A percentile compares a stretch with the other conserved stretches of the same genome.
Conservation (phyloP, 148 eudicot species). For the Dianthus caryophyllus region DNA sequence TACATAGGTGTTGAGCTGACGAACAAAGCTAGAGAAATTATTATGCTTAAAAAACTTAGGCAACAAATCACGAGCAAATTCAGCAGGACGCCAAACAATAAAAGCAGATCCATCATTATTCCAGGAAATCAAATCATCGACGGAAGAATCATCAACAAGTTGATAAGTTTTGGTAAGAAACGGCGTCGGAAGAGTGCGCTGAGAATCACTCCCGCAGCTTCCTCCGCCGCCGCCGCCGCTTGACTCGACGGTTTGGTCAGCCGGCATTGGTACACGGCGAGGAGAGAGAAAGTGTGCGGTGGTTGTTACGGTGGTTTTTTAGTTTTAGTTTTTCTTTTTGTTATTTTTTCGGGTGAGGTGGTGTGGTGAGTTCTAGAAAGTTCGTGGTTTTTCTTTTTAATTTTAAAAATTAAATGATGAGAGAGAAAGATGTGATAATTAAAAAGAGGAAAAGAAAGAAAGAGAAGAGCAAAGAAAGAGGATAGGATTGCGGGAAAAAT, state of each 20-base stretch:
- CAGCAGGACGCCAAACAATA: conserved; percentile 83
- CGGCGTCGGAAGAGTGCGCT: conserved; percentile 68
- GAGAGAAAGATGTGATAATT: not conserved
- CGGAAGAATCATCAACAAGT: conserved; percentile 62
- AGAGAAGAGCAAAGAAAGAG: not conserved
- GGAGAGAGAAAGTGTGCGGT: not conserved
- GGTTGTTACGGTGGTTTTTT: too few species aligned
- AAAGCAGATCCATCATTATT: conserved; percentile 72
- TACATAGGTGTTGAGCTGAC: conserved; percentile 85
- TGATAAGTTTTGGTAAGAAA: conserved; percentile 76
- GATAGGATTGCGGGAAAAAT: conserved; percentile 8
- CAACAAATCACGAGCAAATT: conserved; percentile 78
- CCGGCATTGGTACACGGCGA: conserved; percentile 28
- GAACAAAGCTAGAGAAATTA: conserved; percentile 88
- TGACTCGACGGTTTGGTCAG: conserved; percentile 47
- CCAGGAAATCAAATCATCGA: conserved; percentile 74
- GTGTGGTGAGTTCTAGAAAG: conserved; percentile 33
- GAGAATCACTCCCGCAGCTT: conserved; percentile 30
- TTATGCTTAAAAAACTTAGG: conserved; percentile 79
- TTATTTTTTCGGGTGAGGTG: too few species aligned
- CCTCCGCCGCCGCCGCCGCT: conserved; percentile 14
- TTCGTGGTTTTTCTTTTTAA: conserved; percentile 27
- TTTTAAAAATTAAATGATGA: conserved; percentile 3
- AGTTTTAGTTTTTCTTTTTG: too few species aligned
- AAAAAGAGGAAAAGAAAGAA: conserved; percentile 3